Percentiles rank a stretch among this genome's conserved stretches.
These are phyloP conservation scores for Austroboletus sp. DNA, from an alignment of 1,284 basidiomycete genomes.

Conservation along the genomic window DNA sequence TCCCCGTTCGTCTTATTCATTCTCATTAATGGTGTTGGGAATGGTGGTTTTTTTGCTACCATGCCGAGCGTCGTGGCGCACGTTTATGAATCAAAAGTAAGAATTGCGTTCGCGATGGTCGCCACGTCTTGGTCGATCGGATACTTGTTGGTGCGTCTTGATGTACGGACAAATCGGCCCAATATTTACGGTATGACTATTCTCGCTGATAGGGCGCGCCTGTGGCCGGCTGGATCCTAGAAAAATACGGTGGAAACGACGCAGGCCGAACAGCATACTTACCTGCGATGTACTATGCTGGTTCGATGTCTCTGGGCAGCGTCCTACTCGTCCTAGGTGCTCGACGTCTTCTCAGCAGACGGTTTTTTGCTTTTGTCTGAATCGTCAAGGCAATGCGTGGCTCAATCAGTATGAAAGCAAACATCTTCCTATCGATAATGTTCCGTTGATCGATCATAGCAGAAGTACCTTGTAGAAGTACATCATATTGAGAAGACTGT, in stretches of 20 bases:
- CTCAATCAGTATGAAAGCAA: too few species aligned
- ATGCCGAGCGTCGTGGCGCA: conserved; percentile 32
- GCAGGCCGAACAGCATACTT: conserved; percentile 14
- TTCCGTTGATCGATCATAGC: background rate
- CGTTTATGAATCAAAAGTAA: conserved; percentile 25
- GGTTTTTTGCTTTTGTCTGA: background rate
- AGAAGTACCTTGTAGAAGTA: background rate
- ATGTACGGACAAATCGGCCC: too few species aligned
- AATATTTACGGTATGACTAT: too few species aligned
- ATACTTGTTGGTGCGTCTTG: conserved; percentile 8
- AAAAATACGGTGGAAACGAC: conserved; percentile 15
- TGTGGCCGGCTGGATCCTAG: conserved; percentile 30
- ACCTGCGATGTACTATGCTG: conserved; percentile 32
- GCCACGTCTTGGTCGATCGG: conserved; percentile 30
- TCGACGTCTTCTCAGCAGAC: conserved; percentile 5
- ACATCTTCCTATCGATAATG: background rate
- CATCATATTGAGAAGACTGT: background rate
- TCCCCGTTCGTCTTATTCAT: conserved; percentile 30
- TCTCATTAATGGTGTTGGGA: conserved; percentile 28
- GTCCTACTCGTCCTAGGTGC: conserved; percentile 19
- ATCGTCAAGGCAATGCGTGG: too few species aligned
- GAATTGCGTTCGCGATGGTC: conserved; percentile 31
- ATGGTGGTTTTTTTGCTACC: conserved; percentile 33
- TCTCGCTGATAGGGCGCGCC: conserved; percentile 12
- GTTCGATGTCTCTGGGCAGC: conserved; percentile 22